A percentile compares a stretch with the other conserved stretches of the same genome.
These are phyloP conservation scores for Talaromyces pinophilus DNA, from an alignment of 2,329 filamentous ascomycete species.

Conservation along the genomic window DNA sequence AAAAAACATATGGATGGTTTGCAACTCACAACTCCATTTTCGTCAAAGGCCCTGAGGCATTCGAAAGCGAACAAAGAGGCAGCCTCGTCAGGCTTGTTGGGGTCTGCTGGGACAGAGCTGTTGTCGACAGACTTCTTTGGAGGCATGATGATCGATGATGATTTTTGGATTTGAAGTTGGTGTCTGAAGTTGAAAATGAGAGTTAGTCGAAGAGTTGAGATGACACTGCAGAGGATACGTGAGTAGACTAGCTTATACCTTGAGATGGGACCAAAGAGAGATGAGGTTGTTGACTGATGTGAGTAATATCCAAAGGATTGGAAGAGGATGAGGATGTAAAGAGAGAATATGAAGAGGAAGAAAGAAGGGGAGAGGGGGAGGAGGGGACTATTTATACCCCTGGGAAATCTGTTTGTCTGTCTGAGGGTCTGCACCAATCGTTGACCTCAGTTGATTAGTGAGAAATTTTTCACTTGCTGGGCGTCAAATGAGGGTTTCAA, in stretches of 20 bases:
- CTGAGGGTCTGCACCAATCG: background rate
- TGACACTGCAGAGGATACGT: too few species aligned
- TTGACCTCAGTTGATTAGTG: background rate
- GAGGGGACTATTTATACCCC: conserved; percentile 8
- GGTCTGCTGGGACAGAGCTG: background rate
- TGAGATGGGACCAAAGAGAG: background rate
- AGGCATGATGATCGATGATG: conserved; percentile 15
- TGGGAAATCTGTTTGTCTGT: background rate
- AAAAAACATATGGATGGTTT: background rate
- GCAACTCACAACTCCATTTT: conserved; percentile 3
- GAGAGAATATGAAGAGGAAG: background rate
- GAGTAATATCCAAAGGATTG: background rate
- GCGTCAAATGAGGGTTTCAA: background rate
- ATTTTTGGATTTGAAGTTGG: background rate
- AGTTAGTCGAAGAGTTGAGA: background rate
- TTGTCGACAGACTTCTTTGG: conserved; percentile 15
- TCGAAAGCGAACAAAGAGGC: conserved; percentile 1
- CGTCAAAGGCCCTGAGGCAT: conserved; percentile 10
- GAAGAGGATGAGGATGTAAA: background rate
- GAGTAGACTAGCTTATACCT: background rate
- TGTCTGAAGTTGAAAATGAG: background rate
- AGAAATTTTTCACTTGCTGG: background rate
- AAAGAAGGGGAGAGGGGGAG: background rate
- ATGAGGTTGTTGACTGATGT: conserved; percentile 1
- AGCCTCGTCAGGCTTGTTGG: conserved; percentile 12